Evolutionary conservation across 139 green algal species (phyloP), one percentile per base, ranked within the genome.

Genomic region (Asterochloris erici): DNA sequence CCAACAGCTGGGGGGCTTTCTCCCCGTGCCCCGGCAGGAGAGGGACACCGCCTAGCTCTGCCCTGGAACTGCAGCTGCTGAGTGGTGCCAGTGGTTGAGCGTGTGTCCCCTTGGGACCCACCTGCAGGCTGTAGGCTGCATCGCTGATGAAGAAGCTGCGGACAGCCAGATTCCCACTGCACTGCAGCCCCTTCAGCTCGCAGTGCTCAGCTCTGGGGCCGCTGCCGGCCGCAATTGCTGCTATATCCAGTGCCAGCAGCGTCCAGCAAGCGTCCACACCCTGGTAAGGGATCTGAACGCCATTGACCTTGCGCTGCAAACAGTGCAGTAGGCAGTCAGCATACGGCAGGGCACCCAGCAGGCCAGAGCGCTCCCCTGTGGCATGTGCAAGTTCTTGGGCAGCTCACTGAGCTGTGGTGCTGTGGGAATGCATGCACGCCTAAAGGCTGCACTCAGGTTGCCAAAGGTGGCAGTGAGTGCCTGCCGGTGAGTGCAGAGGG

Each of bases 111-210:
- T 4, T 71, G 66, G 10, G 16, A 28, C 82, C 47, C 26, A 92
- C 90, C 85, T 90, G 63, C 47, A 90, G 83, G 24, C 68, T 81
- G 66, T 94, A 95, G 70, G 83, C 85, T 14, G 89, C 75, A 83
- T 94, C 89, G 9, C 86, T 92, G 0, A 91, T 95, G 86, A 94
- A 97, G 27, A 91, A 82, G n/a, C 84, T 88, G 0, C 92, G 86
- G 77, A 95, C 92, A 9, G 81, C 86, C 77, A 96, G 86, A 82
- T 81, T 93, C 6, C 91, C 90, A 75, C 92, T 95, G 14, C 96
- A 81, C 82, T 95, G 90, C 66, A 95, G 79, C 47, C 80, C 78
- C 27, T 86, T 84, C 26, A 95, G 77, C 68, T 63, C 38, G 13
- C 85, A 81, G 79, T 89, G 93, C 0, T 84, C 83, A n/a, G 91